These are phyloP conservation scores for Tilletia indica DNA, from an alignment of 1,284 basidiomycete genomes.

Conservation along the genomic window DNA sequence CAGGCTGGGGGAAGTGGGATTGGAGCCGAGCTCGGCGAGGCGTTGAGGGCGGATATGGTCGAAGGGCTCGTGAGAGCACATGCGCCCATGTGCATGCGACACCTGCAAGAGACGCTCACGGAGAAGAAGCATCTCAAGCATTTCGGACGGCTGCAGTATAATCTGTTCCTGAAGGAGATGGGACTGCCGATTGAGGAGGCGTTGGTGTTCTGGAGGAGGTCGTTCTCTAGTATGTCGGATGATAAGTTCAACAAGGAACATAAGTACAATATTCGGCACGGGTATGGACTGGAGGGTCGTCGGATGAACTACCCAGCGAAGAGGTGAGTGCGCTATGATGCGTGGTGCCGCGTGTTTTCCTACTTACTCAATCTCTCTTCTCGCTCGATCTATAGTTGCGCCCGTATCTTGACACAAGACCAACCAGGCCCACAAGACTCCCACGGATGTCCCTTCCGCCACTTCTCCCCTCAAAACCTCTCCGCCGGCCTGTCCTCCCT, in stretches of 20 bases:
- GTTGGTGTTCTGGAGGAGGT: constrained; percentile 85
- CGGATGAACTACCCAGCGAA: constrained; percentile 91
- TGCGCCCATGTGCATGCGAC: constrained; percentile 94
- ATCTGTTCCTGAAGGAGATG: constrained; percentile 83
- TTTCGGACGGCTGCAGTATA: constrained; percentile 85
- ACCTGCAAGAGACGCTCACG: constrained; percentile 76
- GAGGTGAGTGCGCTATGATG: constrained; percentile 62
- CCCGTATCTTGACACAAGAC: constrained; percentile 78
- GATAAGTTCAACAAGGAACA: constrained; percentile 99
- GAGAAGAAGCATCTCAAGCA: constrained; percentile 87
- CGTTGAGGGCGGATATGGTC: constrained; percentile 88
- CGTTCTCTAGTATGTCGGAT: constrained; percentile 72
- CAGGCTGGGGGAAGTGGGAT: constrained; percentile 20
- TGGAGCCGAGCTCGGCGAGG: constrained; percentile 61
- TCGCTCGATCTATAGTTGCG: constrained; percentile 66
- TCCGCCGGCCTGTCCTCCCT: constrained; percentile 71
- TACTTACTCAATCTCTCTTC: neutral
- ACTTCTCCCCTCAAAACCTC: constrained; percentile 82
- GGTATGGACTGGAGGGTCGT: constrained; percentile 89
- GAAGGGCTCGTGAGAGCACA: constrained; percentile 82
- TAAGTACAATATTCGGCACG: constrained; percentile 95
- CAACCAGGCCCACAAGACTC: constrained; percentile 72
- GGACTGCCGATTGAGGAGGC: constrained; percentile 95
- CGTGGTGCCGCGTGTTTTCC: neutral
- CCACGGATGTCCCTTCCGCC: constrained; percentile 93